A percentile compares a stretch with the other conserved stretches of the same genome.
These are phyloP conservation scores for Cystoisospora suis DNA, from an alignment of 169 alveolate species.

Conservation along the genomic window DNA sequence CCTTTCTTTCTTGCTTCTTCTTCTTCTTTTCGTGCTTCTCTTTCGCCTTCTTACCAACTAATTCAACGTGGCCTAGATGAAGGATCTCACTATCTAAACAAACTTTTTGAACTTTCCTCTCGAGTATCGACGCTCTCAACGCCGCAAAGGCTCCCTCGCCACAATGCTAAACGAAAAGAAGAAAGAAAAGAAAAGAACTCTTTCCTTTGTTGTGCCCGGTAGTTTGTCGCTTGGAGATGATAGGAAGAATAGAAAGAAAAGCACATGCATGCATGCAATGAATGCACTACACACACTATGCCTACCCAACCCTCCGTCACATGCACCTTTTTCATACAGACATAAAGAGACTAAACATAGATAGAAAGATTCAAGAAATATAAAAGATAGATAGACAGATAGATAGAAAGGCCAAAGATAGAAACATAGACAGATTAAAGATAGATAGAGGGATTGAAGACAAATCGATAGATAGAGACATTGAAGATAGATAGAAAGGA, in stretches of 20 bases:
- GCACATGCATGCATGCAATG: not conserved
- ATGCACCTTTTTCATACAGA: too few species aligned
- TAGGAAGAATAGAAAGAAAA: too few species aligned
- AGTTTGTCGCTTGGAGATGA: too few species aligned
- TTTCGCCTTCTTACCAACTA: slow-evolving; percentile 80
- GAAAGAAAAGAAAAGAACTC: too few species aligned
- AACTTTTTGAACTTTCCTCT: slow-evolving; percentile 78
- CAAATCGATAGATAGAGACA: not conserved
- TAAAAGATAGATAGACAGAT: not conserved
- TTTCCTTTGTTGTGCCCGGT: too few species aligned
- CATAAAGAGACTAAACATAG: too few species aligned
- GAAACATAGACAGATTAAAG: not conserved
- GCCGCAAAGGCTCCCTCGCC: slow-evolving; percentile 85
- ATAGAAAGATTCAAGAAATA: too few species aligned
- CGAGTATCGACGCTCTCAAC: slow-evolving; percentile 79
- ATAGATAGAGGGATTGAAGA: not conserved
- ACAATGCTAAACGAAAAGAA: slow-evolving; percentile 76
- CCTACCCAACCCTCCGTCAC: too few species aligned
- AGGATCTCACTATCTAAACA: slow-evolving; percentile 82
- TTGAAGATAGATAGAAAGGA: not conserved
- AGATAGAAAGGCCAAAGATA: not conserved
- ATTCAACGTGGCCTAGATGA: slow-evolving; percentile 82
- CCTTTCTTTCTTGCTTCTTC: too few species aligned
- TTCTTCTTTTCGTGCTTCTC: too few species aligned
- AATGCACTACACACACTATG: too few species aligned